These are phyloP conservation scores for Musa troglodytarum DNA, from an alignment of 176 grass and related monocot genomes.

Conservation along the genomic window DNA sequence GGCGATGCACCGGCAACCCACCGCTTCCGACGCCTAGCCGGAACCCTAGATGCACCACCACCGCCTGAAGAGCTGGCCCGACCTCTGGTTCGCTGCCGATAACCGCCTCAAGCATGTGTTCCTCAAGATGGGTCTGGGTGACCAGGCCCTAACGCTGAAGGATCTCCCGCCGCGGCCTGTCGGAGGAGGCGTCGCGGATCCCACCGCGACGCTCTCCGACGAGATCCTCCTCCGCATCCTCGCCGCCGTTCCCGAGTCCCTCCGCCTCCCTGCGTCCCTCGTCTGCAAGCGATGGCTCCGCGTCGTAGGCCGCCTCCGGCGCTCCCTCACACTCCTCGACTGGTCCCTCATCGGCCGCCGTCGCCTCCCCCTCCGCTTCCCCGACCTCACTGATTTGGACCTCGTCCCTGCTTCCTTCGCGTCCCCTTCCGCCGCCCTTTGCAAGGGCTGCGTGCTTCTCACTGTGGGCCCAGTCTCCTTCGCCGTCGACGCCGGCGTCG, in stretches of 20 bases:
- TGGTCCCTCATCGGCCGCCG: conserved; percentile 67
- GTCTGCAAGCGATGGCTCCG: conserved; percentile 74
- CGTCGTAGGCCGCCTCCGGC: conserved; percentile 59
- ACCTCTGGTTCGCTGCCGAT: conserved; percentile 30
- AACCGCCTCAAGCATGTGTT: conserved; percentile 18
- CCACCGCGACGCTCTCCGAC: conserved; percentile 31
- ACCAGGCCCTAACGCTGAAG: conserved; percentile 39
- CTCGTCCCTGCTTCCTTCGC: conserved; percentile 74
- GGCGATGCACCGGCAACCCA: not conserved
- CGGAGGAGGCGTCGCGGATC: not conserved
- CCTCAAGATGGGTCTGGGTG: conserved; percentile 18
- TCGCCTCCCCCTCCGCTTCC: conserved; percentile 65
- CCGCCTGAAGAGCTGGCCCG: conserved; percentile 37
- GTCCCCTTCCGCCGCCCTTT: conserved; percentile 26
- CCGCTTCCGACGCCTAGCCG: not conserved
- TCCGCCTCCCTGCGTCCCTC: conserved; percentile 45
- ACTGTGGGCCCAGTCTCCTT: conserved; percentile 42
- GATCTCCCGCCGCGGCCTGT: not conserved
- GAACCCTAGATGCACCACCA: conserved; percentile 28
- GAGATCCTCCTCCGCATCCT: conserved; percentile 49
- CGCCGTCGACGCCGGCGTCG: conserved; percentile 36
- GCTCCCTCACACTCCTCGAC: conserved; percentile 55
- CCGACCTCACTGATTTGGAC: conserved; percentile 60
- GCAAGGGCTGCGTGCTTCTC: conserved; percentile 48
- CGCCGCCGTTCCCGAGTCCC: conserved; percentile 38